These are phyloP conservation scores for Ustilago esculenta DNA, from an alignment of 1,284 basidiomycete genomes.

Conservation along the genomic window DNA sequence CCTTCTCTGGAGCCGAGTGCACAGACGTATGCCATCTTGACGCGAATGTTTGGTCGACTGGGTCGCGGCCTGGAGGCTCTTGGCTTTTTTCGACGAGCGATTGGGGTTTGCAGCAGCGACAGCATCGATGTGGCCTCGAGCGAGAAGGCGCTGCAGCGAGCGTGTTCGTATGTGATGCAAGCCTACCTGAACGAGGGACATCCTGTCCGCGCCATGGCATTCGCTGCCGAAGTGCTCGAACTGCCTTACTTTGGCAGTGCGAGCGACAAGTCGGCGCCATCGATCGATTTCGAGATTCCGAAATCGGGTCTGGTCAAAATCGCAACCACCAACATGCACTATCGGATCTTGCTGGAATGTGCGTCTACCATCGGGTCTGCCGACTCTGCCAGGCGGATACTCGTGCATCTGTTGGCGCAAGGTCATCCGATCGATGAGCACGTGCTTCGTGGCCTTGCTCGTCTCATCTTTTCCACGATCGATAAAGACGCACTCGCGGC, in stretches of 20 bases:
- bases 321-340: slow-evolving; percentile 18
- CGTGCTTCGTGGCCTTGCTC: slow-evolving; percentile 19
- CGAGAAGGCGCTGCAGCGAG: slow-evolving; percentile 10
- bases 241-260: slow-evolving; percentile 31
- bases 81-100: slow-evolving; percentile 11
- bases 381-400: slow-evolving; percentile 15
- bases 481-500: slow-evolving; percentile 33
- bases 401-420: slow-evolving; percentile 24
- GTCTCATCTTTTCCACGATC: slow-evolving; percentile 33
- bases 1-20: slow-evolving; percentile 21
- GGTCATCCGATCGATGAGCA: slow-evolving; percentile 18
- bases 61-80: slow-evolving; percentile 15
- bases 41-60: slow-evolving; percentile 25
- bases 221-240: slow-evolving; percentile 18
- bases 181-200: slow-evolving; percentile 17
- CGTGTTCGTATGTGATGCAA: slow-evolving; percentile 18
- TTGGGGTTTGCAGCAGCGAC: background rate
- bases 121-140: background rate
- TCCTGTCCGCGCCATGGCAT: slow-evolving; percentile 27
- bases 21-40: slow-evolving; percentile 18
- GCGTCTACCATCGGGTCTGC: slow-evolving; percentile 19
- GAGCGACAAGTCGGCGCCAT: slow-evolving; percentile 4
- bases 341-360: slow-evolving; percentile 34
- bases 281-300: slow-evolving; percentile 4
- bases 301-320: background rate